Base-by-base conservation (phyloP, 106 monocot genomes). In the Apostasia shenzhenica region DNA sequence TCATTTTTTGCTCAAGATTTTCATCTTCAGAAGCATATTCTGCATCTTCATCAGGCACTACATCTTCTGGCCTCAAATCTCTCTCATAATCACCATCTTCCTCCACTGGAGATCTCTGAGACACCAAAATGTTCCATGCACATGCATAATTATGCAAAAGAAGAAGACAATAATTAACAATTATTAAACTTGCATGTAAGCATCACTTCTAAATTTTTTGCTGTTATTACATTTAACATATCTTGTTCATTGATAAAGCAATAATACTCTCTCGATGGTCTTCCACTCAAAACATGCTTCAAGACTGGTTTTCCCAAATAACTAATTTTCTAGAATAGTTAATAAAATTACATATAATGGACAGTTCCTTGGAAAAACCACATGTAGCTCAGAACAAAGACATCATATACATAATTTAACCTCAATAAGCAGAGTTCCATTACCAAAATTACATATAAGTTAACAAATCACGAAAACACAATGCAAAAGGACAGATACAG, bases 1-100 rank as follows among this genome's bases (percentile, higher is more conserved):
- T 97, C 54, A 57, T 55, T 71, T 92, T 95, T 46, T 81, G 82
- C 54, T 89, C 89, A 72, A 86, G 46, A 41, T 85, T 86, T 55
- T 92, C 97, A 75, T 97, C 92, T 72, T 95, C 91, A 66, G 86
- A 97, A 65, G 80, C 92, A 75, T 82, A 86, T 1, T 73, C 82
- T 6, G 52, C 78, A 77, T 86, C 89, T 81, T 97, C 92, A 77
- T 97, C 97, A 49, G 79, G 89, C 46, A 95, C 84, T 12, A 92
- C 69, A 73, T 92, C 97, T 70, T 97, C 97, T 8, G 95, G 89
- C 64, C 72, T 81, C 63, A 97, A 58, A 67, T 73, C 78, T 68
- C 84, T 88, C 41, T 86, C 84, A 63, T 83, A 88, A 13, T 53
- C 68, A 11, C 74, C 85, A 77, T 86, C 83, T 41, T 89, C 92